These are phyloP conservation scores for Chalciporus sp. DNA, from an alignment of 1,284 basidiomycete genomes.

Conservation along the genomic window DNA sequence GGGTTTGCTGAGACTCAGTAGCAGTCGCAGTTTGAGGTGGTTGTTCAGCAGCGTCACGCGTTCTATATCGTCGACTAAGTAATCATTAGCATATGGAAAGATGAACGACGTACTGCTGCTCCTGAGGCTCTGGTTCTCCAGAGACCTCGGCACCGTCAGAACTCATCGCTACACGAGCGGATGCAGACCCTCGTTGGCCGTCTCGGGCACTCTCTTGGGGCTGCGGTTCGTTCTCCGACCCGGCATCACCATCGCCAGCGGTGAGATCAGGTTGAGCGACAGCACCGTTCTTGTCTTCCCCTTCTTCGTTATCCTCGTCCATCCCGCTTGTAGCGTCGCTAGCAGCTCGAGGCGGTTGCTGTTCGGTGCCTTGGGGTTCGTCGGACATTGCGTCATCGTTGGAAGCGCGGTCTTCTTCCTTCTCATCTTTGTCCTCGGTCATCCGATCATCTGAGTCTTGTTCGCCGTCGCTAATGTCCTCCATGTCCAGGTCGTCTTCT, in stretches of 20 bases:
- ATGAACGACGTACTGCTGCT: slow-evolving; percentile 34
- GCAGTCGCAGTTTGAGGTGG: slow-evolving; percentile 7
- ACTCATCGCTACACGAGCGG: slow-evolving; percentile 17
- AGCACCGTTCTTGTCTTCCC: slow-evolving; percentile 31
- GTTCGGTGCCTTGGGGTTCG: slow-evolving; percentile 17
- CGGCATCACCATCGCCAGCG: slow-evolving; percentile 35
- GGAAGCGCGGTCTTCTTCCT: slow-evolving; percentile 14
- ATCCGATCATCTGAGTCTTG: slow-evolving; percentile 41
- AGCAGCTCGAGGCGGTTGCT: slow-evolving; percentile 21
- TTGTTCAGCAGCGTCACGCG: slow-evolving; percentile 8
- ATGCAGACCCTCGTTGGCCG: slow-evolving; percentile 21
- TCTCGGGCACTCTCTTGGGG: slow-evolving; percentile 21
- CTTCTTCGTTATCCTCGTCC: slow-evolving; percentile 32
- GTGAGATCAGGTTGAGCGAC: slow-evolving; percentile 46
- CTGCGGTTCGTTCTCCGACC: slow-evolving; percentile 22
- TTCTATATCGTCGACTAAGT: slow-evolving; percentile 8
- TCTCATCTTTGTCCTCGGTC: slow-evolving; percentile 41
- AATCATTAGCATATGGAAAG: neutral
- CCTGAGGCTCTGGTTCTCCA: slow-evolving; percentile 16
- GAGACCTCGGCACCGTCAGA: slow-evolving; percentile 29
- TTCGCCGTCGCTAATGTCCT: slow-evolving; percentile 44
- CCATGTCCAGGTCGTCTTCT: slow-evolving; percentile 37
- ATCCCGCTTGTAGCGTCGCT: slow-evolving; percentile 10
- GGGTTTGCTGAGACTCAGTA: slow-evolving; percentile 18
- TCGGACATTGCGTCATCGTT: slow-evolving; percentile 25